Evolutionary conservation across 768 basidiomycete species (phyloP).

Genomic region (Chiua virens): DNA sequence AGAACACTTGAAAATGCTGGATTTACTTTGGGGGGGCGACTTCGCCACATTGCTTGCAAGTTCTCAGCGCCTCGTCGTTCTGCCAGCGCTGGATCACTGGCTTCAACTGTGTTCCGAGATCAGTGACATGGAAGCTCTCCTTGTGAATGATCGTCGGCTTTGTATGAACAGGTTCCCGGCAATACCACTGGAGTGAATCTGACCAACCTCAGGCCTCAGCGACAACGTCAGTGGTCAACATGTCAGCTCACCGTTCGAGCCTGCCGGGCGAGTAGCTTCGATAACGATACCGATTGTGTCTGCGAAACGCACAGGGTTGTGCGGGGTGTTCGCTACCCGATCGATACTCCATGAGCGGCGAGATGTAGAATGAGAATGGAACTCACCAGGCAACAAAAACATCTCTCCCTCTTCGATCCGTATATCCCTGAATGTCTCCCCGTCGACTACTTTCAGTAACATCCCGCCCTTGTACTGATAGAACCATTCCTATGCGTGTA

Average conservation of each 20-base stretch:
- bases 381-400: constrained; percentile 88
- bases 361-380: neutral
- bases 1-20: neutral
- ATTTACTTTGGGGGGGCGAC: constrained; percentile 66
- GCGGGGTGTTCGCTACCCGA: constrained; percentile 83
- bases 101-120: constrained; percentile 92
- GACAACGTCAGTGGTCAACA: neutral
- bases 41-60: constrained; percentile 69
- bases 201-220: constrained; percentile 43
- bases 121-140: constrained; percentile 83
- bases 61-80: constrained; percentile 60
- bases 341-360: neutral
- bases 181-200: constrained; percentile 96
- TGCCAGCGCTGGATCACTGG: constrained; percentile 89
- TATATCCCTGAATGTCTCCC: constrained; percentile 78
- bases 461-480: constrained; percentile 95
- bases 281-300: constrained; percentile 91
- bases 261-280: constrained; percentile 80
- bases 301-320: constrained; percentile 90
- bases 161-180: constrained; percentile 58
- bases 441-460: constrained; percentile 85
- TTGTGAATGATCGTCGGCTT: constrained; percentile 78
- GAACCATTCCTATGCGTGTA: constrained; percentile 80
- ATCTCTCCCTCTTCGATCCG: constrained; percentile 93
- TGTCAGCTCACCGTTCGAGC: constrained; percentile 59